Conservation (phyloP, 2,329 filamentous ascomycete species). For the Hypoxylon sp. region DNA sequence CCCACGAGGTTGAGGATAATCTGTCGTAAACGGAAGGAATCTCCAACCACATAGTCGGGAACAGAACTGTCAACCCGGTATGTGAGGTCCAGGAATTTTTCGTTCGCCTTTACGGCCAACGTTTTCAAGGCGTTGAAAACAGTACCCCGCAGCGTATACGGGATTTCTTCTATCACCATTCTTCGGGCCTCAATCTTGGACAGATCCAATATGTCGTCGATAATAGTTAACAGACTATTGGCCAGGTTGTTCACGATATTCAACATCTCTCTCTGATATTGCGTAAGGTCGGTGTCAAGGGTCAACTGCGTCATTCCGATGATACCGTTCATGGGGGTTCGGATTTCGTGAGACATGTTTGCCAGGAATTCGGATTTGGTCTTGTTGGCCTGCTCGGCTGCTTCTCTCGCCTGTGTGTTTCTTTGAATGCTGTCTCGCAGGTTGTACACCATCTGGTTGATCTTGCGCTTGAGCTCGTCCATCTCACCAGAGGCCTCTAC, state of each 20-base stretch:
- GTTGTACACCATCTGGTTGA: constrained; percentile 99
- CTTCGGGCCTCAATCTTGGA: constrained; percentile 92
- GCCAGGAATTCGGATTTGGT: constrained; percentile 98
- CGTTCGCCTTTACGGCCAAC: constrained; percentile 94
- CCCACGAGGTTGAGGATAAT: constrained; percentile 97
- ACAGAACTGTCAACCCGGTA: constrained; percentile 94
- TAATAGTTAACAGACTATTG: constrained; percentile 95
- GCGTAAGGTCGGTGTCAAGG: constrained; percentile 91
- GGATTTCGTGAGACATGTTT: constrained; percentile 99
- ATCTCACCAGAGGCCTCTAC: constrained; percentile 98
- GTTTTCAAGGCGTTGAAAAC: constrained; percentile 98
- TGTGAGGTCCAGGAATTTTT: constrained; percentile 90
- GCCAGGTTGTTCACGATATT: constrained; percentile 98
- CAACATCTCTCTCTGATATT: constrained; percentile 96
- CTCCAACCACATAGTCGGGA: constrained; percentile 93
- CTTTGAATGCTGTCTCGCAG: constrained; percentile 94
- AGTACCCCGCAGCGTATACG: constrained; percentile 90
- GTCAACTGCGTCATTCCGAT: constrained; percentile 98
- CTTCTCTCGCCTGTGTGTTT: constrained; percentile 94
- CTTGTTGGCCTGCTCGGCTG: constrained; percentile 95
- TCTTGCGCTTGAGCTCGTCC: constrained; percentile 98
- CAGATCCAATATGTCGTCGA: constrained; percentile 81
- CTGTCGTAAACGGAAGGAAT: constrained; percentile 94
- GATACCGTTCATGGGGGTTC: constrained; percentile 97
- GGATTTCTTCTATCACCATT: constrained; percentile 98